Evolutionary conservation across 1,139 yeast species (phyloP).

Genomic region (Debaryomyces nepalensis): DNA sequence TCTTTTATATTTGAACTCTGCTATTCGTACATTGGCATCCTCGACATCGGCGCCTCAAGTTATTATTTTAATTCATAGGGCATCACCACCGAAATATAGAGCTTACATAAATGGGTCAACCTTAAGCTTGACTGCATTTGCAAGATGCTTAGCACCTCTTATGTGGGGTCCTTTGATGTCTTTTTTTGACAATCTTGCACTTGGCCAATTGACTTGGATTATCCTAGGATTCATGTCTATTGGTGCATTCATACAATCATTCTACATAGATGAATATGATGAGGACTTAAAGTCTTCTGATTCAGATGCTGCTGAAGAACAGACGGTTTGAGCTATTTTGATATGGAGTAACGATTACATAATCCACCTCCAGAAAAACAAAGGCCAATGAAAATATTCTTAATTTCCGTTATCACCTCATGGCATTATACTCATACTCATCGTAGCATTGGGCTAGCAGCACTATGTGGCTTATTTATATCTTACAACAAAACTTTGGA

Average conservation of each 20-base stretch:
- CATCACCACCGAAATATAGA: constrained; percentile 51
- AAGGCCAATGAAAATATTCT: neutral
- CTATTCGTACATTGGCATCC: constrained; percentile 33
- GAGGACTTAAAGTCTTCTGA: constrained; percentile 18
- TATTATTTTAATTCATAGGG: constrained; percentile 50
- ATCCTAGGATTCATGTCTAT: constrained; percentile 41
- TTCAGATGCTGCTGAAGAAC: neutral
- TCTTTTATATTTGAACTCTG: constrained; percentile 32
- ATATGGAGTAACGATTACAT: neutral
- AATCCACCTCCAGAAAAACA: neutral
- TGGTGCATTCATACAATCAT: constrained; percentile 36
- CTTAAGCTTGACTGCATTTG: constrained; percentile 54
- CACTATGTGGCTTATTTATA: no score
- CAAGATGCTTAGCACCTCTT: constrained; percentile 63
- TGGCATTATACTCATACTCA: no score
- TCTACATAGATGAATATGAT: constrained; percentile 39
- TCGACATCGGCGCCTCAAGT: constrained; percentile 47
- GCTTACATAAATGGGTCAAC: constrained; percentile 57
- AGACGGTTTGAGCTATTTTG: constrained; percentile 6
- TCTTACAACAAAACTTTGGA: no score
- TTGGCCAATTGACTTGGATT: constrained; percentile 60
- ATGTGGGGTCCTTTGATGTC: constrained; percentile 63
- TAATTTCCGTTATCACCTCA: neutral
- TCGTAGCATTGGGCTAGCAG: neutral
- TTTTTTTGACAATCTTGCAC: constrained; percentile 43